A percentile compares a stretch with the other conserved stretches of the same genome.
Conservation (phyloP, 1,139 yeast genomes). For the Saccharomycopsis hybrid region DNA sequence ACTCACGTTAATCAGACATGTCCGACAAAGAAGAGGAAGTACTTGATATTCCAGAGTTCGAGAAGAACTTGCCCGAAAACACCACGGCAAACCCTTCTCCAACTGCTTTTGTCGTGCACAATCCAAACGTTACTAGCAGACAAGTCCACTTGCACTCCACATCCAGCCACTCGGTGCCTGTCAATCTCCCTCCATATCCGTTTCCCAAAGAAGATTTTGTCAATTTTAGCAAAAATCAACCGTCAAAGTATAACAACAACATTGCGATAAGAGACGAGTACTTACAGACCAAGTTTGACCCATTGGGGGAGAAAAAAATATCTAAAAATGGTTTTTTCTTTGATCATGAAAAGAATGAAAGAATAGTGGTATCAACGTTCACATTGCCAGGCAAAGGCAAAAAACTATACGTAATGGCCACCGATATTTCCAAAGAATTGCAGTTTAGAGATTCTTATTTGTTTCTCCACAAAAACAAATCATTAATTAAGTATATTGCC, state of each 20-base stretch:
- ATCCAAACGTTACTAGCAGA: constrained; percentile 26
- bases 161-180: constrained; percentile 20
- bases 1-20: too few species aligned
- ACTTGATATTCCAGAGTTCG: constrained; percentile 18
- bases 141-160: constrained; percentile 5
- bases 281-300: constrained; percentile 34
- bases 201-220: constrained; percentile 20
- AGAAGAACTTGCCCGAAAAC: constrained; percentile 22
- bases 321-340: constrained; percentile 47
- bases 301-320: constrained; percentile 50
- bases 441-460: constrained; percentile 62
- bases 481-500: constrained; percentile 50
- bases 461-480: constrained; percentile 53
- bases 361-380: constrained; percentile 45
- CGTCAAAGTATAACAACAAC: constrained; percentile 24
- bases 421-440: constrained; percentile 62
- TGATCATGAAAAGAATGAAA: constrained; percentile 46
- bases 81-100: constrained; percentile 25
- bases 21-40: not conserved
- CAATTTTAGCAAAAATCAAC: constrained; percentile 15
- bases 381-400: constrained; percentile 44
- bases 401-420: constrained; percentile 57
- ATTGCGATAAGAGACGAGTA: constrained; percentile 31
- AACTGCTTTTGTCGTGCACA: constrained; percentile 27
- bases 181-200: constrained; percentile 15